Base-by-base conservation (phyloP, 768 basidiomycete species). In the Termitomyces sp. region DNA sequence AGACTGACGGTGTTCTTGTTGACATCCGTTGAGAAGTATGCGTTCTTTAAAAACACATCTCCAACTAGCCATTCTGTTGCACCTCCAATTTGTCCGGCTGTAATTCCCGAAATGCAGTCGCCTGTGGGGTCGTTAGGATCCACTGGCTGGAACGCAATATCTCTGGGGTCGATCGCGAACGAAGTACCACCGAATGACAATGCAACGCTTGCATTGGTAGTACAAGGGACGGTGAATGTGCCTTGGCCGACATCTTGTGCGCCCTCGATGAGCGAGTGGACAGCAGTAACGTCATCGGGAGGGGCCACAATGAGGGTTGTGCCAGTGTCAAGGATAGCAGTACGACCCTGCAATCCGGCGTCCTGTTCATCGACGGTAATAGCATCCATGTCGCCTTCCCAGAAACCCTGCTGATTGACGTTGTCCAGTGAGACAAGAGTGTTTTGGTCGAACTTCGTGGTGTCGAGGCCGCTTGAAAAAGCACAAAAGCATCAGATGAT, bases 41-140 rank as follows among this genome's bases (percentile, higher is more conserved):
- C 87, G 63, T 88, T 90, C 79, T 90, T 90, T 65, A 89, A 72
- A 76, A 89, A 90, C 26, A 85, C 84, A 62, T 87, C 90, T 30
- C 88, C 88, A 36, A 87, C 85, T 58, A 92, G 79, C 88, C 87
- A 91, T 62, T 86, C 79, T 3, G 72, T 79, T 11, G 79, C 75
- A 57, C 79, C 81, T 44, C 82, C 85, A 41, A 90, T 72, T 45
- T 79, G 68, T 4, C 87, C 86, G 10, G 84, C 72, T 11, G 80
- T 75, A 66, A 94, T 87, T 16, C 89, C 87, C 53, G 87, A 88
- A 11, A 81, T 63, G 68, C 92, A 94, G 61, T 80, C 77, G 32
- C 88, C 88, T 40, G 79, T 68, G 44, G 81, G 83, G 63, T 75
- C 64, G 62, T 78, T 69, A 24, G 83, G 57, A 47, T 87, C 80